phyloP scores from a whole-genome alignment of 169 alveolate species.

The Plasmodium knowlesi region DNA sequence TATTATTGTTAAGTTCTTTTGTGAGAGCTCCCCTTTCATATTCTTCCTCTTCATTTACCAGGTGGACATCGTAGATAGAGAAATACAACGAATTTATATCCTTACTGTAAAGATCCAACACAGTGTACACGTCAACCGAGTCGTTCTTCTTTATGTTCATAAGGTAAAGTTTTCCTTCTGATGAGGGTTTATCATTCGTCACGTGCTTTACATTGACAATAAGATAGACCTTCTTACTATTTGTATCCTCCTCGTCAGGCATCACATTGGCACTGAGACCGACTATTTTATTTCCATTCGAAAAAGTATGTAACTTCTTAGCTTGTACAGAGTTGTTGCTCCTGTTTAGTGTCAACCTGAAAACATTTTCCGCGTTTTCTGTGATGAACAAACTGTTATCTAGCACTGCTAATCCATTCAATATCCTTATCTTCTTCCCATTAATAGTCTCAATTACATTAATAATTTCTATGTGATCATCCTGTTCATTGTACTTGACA shows the following conservation, averaged over 20 bases:
- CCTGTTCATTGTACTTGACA: constrained; percentile 3
- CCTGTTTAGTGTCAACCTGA: not conserved
- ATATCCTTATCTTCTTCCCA: not conserved
- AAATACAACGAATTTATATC: constrained; percentile 40
- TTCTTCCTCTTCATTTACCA: constrained; percentile 15
- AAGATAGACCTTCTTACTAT: not conserved
- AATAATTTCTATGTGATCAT: not conserved
- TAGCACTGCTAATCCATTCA: constrained; percentile 4
- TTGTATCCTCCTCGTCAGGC: not conserved
- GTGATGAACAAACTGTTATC: constrained; percentile 9
- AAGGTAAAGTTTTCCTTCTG: constrained; percentile 21
- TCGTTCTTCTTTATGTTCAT: not conserved
- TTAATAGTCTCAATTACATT: constrained; percentile 15
- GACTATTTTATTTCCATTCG: constrained; percentile 27
- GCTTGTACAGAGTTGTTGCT: not conserved
- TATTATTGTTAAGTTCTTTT: not conserved
- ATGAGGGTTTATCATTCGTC: constrained; percentile 21
- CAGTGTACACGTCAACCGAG: not conserved
- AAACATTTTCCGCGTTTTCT: constrained; percentile 30
- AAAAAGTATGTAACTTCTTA: not conserved
- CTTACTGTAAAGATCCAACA: constrained; percentile 26
- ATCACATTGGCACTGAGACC: constrained; percentile 1
- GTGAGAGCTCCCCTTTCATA: not conserved
- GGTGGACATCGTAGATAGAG: constrained; percentile 21
- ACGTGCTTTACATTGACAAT: constrained; percentile 28